phyloP scores from a whole-genome alignment of 768 basidiomycete genomes.

The Tulasnella sp. region DNA sequence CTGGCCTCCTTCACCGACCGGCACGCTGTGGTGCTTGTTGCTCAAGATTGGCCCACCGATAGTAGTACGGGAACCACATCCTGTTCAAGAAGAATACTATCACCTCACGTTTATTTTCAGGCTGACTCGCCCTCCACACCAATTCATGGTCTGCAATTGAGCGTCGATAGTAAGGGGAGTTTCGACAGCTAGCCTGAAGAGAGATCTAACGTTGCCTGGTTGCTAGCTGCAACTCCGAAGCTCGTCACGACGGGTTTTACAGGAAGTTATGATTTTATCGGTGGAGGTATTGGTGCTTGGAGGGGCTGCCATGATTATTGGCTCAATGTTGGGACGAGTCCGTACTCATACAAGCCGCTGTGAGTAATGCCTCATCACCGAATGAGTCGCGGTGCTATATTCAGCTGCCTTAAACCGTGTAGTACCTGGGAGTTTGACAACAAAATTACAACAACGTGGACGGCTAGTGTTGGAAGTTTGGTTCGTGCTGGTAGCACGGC shows the following conservation, averaged over 20 bases:
- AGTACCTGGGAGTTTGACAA: neutral
- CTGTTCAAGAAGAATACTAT: neutral
- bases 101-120: neutral
- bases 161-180: neutral
- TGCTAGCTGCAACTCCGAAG: neutral
- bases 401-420: neutral
- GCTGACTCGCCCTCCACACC: neutral
- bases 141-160: neutral
- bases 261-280: neutral
- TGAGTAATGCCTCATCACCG: neutral
- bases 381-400: neutral
- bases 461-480: neutral
- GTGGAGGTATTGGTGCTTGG: neutral
- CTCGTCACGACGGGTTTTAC: neutral
- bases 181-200: neutral
- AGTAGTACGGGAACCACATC: neutral
- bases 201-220: neutral
- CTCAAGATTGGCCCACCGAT: neutral
- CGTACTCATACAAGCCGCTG: neutral
- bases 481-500: neutral
- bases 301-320: conserved; percentile 1
- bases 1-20: neutral
- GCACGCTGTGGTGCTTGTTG: neutral
- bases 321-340: neutral
- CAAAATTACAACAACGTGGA: neutral